Conservation (phyloP, 768 basidiomycete species). For the Podaxis rugospora region DNA sequence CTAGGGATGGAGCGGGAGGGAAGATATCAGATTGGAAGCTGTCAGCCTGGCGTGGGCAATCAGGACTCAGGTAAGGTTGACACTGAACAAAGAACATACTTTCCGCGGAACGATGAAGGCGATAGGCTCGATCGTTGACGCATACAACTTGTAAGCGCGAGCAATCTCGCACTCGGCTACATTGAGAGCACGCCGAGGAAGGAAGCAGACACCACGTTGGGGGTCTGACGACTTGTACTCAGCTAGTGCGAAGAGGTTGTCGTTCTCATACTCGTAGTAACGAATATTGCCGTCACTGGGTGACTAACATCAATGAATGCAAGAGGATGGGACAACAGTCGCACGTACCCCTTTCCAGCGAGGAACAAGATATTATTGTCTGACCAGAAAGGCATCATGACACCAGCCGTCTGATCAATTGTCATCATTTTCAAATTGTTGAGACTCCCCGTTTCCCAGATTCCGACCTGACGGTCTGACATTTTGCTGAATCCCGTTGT, state of each 20-base stretch:
- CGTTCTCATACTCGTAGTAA: constrained; percentile 94
- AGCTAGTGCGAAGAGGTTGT: constrained; percentile 67
- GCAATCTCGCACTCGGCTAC: constrained; percentile 94
- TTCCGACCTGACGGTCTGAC: constrained; percentile 85
- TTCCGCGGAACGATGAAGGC: constrained; percentile 94
- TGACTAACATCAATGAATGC: constrained; percentile 4
- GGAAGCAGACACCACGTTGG: constrained; percentile 96
- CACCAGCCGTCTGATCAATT: constrained; percentile 89
- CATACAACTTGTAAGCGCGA: constrained; percentile 84
- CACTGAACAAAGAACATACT: constrained; percentile 37
- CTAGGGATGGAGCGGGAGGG: constrained; percentile 82
- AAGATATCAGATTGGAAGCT: constrained; percentile 97
- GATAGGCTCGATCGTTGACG: constrained; percentile 77
- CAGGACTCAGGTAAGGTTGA: not conserved
- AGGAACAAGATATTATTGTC: constrained; percentile 91
- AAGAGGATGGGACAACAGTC: not conserved
- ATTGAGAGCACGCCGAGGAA: constrained; percentile 86
- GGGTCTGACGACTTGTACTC: constrained; percentile 91
- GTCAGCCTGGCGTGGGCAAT: constrained; percentile 55
- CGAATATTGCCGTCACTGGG: constrained; percentile 91
- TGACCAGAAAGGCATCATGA: constrained; percentile 96
- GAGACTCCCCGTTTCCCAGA: constrained; percentile 87
- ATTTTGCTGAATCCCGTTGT: constrained; percentile 97
- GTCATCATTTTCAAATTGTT: constrained; percentile 70
- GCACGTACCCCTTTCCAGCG: constrained; percentile 85